phyloP scores from a whole-genome alignment of 768 basidiomycete species.

The Boletus huronensis region DNA sequence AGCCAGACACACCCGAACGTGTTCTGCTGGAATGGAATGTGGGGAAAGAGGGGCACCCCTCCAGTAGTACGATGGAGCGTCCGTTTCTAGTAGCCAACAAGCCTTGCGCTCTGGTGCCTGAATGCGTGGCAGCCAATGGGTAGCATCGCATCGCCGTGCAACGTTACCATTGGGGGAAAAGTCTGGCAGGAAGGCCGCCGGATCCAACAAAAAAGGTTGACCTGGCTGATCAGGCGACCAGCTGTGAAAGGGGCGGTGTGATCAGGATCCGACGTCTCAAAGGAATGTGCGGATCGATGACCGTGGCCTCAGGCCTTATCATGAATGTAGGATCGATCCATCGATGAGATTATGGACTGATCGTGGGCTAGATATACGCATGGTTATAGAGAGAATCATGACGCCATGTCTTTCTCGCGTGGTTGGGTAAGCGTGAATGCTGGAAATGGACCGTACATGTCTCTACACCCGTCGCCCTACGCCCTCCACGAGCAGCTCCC shows the following conservation, averaged over 20 bases:
- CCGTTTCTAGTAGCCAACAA: background rate
- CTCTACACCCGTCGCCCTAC: conserved; percentile 9
- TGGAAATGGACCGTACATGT: background rate
- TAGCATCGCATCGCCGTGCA: background rate
- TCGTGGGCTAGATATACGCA: conserved; percentile 5
- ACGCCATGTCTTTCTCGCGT: conserved; percentile 8
- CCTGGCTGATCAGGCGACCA: conserved; percentile 5
- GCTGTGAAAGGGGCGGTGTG: conserved; percentile 9
- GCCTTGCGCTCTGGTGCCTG: conserved; percentile 2
- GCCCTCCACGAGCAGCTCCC: conserved; percentile 10
- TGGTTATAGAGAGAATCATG: conserved; percentile 6
- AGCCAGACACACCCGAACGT: background rate
- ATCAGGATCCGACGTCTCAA: conserved; percentile 11
- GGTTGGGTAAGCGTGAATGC: background rate
- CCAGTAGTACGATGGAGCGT: background rate
- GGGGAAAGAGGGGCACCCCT: background rate
- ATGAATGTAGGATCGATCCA: conserved; percentile 6
- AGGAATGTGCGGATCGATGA: conserved; percentile 15
- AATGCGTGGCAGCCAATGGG: background rate
- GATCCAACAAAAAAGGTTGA: conserved; percentile 4
- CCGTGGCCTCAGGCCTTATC: conserved; percentile 10
- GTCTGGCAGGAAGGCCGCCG: background rate
- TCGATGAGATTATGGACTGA: conserved; percentile 21
- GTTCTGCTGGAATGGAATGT: background rate
- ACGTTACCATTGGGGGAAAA: background rate